Percentiles rank a stretch among this genome's conserved stretches.
These are phyloP conservation scores for Trifolium subterraneum DNA, from an alignment of 306 rosid genomes.

Conservation along the genomic window DNA sequence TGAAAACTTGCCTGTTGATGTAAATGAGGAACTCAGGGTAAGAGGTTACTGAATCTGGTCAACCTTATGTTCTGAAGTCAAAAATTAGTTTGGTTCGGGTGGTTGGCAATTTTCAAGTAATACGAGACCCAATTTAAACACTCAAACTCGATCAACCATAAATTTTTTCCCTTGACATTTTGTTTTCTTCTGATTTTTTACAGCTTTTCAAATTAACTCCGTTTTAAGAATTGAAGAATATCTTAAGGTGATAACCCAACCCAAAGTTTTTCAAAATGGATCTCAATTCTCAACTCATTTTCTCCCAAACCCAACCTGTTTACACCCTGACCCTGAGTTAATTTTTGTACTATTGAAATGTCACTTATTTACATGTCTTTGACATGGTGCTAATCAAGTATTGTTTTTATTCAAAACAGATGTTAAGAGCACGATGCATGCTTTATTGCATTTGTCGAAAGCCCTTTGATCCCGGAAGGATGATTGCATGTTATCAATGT, in stretches of 20 bases:
- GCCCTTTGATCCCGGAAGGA: constrained; percentile 74
- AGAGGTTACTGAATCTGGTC: constrained; percentile 5
- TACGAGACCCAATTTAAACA: constrained; percentile 11
- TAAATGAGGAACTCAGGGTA: constrained; percentile 81
- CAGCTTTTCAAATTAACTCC: background rate
- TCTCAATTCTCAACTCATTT: background rate
- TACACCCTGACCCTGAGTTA: background rate
- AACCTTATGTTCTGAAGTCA: background rate
- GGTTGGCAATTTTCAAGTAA: background rate
- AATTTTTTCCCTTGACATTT: background rate
- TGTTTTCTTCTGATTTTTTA: background rate
- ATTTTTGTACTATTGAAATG: constrained; percentile 42
- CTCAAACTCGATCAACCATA: background rate
- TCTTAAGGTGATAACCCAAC: background rate
- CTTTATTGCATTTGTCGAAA: constrained; percentile 92
- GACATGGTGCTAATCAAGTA: constrained; percentile 29
- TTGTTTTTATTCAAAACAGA: constrained; percentile 64
- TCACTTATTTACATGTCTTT: constrained; percentile 33
- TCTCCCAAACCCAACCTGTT: constrained; percentile 15
- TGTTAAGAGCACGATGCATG: constrained; percentile 80
- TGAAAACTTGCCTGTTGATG: constrained; percentile 75
- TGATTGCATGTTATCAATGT: constrained; percentile 91
- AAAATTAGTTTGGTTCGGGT: constrained; percentile 2
- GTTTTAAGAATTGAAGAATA: background rate
- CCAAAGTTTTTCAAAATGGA: constrained; percentile 12